These are phyloP conservation scores for Nitzschia putrida DNA, from an alignment of 108 stramenopile genomes.

Conservation along the genomic window DNA sequence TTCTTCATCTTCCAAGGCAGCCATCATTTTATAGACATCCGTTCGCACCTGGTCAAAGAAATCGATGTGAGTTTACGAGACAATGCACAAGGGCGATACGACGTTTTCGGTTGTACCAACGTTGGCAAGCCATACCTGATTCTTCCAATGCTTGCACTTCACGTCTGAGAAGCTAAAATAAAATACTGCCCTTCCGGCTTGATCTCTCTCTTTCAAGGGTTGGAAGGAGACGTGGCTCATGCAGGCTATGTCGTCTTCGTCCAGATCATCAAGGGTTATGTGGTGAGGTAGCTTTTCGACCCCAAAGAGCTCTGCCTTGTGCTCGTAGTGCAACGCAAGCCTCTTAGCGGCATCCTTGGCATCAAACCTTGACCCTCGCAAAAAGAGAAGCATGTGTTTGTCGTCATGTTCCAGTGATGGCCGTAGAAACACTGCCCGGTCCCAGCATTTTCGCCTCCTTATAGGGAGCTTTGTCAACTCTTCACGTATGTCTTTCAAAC, in stretches of 20 bases:
- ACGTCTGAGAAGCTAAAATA: too few species aligned
- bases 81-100: too few species aligned
- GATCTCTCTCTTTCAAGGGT: slow-evolving; percentile 17
- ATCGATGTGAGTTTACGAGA: too few species aligned
- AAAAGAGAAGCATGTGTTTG: slow-evolving; percentile 28
- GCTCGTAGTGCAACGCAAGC: slow-evolving; percentile 20
- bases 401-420: slow-evolving; percentile 1
- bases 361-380: slow-evolving; percentile 44
- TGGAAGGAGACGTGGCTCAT: slow-evolving; percentile 2
- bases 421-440: slow-evolving; percentile 17
- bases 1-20: slow-evolving; percentile 16
- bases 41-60: too few species aligned
- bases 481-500: not conserved
- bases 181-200: slow-evolving; percentile 4
- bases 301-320: slow-evolving; percentile 1
- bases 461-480: slow-evolving; percentile 10
- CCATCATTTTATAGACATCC: slow-evolving; percentile 10
- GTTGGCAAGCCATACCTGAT: too few species aligned
- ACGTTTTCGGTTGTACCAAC: too few species aligned
- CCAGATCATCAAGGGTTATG: not conserved
- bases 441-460: slow-evolving; percentile 9
- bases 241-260: not conserved
- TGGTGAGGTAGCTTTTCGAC: not conserved
- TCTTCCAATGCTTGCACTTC: too few species aligned
- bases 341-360: slow-evolving; percentile 26